Evolutionary conservation across 169 alveolate species (phyloP).

Genomic region (Cryptosporidium andersoni): DNA sequence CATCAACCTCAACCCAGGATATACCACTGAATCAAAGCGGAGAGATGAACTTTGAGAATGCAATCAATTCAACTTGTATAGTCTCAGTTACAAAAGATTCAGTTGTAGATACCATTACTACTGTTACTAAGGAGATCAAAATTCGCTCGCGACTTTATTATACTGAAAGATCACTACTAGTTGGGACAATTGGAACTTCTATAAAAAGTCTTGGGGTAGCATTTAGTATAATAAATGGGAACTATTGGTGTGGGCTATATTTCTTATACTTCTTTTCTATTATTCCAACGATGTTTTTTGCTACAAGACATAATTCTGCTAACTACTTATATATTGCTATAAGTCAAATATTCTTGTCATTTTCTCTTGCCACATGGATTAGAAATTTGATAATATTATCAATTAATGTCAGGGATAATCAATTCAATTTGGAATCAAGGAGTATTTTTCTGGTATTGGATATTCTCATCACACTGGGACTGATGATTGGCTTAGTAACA

Average conservation of each 20-base stretch:
- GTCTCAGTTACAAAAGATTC: too few species aligned
- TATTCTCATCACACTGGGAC: background rate
- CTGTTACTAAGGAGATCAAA: background rate
- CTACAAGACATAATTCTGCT: constrained; percentile 1
- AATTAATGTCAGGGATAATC: background rate
- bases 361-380: background rate
- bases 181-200: constrained; percentile 2
- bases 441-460: background rate
- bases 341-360: background rate
- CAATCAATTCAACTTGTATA: too few species aligned
- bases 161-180: constrained; percentile 5
- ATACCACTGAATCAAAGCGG: too few species aligned
- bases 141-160: background rate
- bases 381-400: background rate
- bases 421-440: too few species aligned
- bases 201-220: background rate
- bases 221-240: background rate
- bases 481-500: background rate
- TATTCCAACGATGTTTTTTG: background rate
- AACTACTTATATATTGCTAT: background rate
- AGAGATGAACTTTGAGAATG: too few species aligned
- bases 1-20: too few species aligned
- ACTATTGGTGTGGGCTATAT: background rate
- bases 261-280: background rate
- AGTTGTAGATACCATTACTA: background rate